Base-by-base conservation (phyloP, 2,329 filamentous ascomycete genomes). In the Nectriaceae sp. region DNA sequence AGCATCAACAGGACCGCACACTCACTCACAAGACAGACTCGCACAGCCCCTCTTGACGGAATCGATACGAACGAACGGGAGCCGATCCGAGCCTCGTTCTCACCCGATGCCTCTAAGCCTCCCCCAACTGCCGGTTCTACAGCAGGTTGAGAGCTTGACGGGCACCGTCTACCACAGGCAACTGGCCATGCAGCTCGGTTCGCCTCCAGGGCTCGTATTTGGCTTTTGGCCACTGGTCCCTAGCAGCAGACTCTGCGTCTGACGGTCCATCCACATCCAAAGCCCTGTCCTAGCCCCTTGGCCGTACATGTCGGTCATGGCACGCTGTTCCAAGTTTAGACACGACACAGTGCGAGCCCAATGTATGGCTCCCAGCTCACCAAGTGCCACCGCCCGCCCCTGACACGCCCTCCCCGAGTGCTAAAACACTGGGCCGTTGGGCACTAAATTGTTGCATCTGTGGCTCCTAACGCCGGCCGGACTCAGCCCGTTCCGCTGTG, bases 391-490 rank as follows among this genome's bases (percentile, higher is more conserved):
- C 13, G 11, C n/a, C 16, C 33, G 13, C 33, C 37, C 37, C 37
- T 39, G 37, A 5, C 19, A 11, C 19, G 37, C 21, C 21, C 8
- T 41, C 55, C 46, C 38, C 49, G 41, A 46, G 42, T 49, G 49
- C 58, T 57, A 59, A 59, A 54, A 55, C 44, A 50, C 57, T 54
- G 59, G 54, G 54, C 49, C 58, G 56, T 57, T 63, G 50, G 50
- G 53, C 52, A 58, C 52, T 61, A 50, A 48, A 51, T 44, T 50
- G 16, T 29, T 59, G 55, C 55, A 35, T 20, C 4, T 4, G 4
- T 39, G 6, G 4, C 0, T 1, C 2, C 1, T 21, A 3, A 13
- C 11, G 44, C 11, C 16, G 16, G 29, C 59, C 54, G 61, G 51
- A 62, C 48, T 60, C 54, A 60, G 60, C 60, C 56, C 38, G 19